phyloP scores from a whole-genome alignment of 768 basidiomycete genomes.

The Boletellus ananiceps region DNA sequence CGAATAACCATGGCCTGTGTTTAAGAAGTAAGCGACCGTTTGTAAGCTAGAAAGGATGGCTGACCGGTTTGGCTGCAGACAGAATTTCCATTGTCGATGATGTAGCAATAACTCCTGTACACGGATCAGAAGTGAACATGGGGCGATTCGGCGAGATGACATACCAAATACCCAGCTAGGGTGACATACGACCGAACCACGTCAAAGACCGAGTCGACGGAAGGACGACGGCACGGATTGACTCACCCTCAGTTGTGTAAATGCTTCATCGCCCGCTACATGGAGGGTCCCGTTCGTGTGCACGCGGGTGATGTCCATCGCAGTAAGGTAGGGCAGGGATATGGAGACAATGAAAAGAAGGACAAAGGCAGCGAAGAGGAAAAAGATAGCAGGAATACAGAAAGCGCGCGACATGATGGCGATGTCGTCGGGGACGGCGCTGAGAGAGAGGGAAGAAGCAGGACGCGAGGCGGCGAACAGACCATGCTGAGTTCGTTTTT shows the following conservation, averaged over 20 bases:
- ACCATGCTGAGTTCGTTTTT: constrained; percentile 11
- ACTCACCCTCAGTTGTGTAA: constrained; percentile 55
- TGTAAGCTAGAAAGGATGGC: constrained; percentile 1
- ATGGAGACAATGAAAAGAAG: constrained; percentile 66
- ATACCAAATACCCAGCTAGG: constrained; percentile 70
- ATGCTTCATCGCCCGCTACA: constrained; percentile 16
- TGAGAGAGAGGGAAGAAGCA: constrained; percentile 4
- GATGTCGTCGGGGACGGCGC: constrained; percentile 2
- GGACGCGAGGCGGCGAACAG: not conserved
- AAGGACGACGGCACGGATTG: not conserved
- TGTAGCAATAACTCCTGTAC: constrained; percentile 59
- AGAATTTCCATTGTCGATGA: constrained; percentile 35
- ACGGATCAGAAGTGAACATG: constrained; percentile 3
- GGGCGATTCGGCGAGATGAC: constrained; percentile 3
- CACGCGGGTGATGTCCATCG: constrained; percentile 61
- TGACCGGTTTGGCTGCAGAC: constrained; percentile 46
- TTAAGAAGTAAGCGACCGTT: not conserved
- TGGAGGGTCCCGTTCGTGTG: constrained; percentile 38
- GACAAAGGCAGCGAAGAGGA: constrained; percentile 57
- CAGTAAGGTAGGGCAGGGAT: constrained; percentile 65
- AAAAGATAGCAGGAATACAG: constrained; percentile 57
- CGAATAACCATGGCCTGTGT: constrained; percentile 53
- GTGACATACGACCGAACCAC: constrained; percentile 4
- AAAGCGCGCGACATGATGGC: constrained; percentile 43
- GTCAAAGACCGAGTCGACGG: not conserved